Conservation (phyloP, 805 yeast species). For the Yarrowia phangngaensis region DNA sequence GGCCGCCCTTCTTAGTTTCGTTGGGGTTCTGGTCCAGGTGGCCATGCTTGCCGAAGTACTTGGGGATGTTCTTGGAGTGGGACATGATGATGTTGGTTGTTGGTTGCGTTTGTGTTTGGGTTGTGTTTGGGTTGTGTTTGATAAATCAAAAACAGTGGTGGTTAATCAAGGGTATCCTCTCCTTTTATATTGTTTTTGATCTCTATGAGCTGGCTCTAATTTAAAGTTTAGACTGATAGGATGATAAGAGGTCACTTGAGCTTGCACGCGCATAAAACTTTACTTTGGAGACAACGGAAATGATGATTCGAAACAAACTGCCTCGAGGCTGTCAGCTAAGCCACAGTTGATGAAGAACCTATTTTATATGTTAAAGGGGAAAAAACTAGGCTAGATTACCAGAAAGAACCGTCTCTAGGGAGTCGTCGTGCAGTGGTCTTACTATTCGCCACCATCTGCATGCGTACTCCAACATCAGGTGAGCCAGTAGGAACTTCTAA, state of each 20-base stretch:
- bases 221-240: conserved; percentile 10
- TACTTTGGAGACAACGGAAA: neutral
- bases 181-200: conserved; percentile 12
- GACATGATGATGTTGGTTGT: conserved; percentile 2
- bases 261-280: conserved; percentile 26
- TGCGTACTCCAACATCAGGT: too few relatives aligned
- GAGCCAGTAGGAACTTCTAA: too few relatives aligned
- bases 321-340: neutral
- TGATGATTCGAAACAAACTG: neutral
- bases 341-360: neutral
- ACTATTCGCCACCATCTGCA: too few relatives aligned
- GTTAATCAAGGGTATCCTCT: neutral
- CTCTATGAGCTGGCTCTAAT: neutral
- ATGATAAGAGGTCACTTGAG: conserved; percentile 27
- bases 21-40: conserved; percentile 65
- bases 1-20: conserved; percentile 75
- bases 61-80: conserved; percentile 41
- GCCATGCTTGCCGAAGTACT: conserved; percentile 78
- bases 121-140: neutral
- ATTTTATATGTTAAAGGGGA: too few relatives aligned
- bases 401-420: too few relatives aligned
- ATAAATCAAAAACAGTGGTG: neutral
- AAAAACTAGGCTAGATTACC: too few relatives aligned
- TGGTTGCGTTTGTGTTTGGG: neutral
- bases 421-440: too few relatives aligned